Conservation (phyloP, 2,329 filamentous ascomycete species). For the Botrytis porri region DNA sequence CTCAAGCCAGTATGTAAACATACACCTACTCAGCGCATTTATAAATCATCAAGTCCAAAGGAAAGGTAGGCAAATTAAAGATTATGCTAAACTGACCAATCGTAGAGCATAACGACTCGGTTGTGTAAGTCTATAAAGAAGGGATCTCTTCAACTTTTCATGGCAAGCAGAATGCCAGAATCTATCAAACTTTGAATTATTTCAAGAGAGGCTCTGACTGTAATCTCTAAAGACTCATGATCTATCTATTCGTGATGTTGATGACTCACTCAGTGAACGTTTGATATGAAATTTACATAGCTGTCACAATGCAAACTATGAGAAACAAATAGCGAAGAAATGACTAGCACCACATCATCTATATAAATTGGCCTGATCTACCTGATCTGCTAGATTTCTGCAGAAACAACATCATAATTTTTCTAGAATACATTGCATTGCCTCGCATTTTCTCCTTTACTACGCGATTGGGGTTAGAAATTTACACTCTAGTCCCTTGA, state of each 20-base stretch:
- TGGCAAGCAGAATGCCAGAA: neutral
- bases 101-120: neutral
- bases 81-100: neutral
- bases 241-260: neutral
- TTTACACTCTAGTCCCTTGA: no score
- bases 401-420: no score
- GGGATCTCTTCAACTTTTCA: neutral
- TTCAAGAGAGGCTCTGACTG: accelerated
- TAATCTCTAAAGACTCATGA: neutral
- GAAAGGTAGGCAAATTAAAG: neutral
- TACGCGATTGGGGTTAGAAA: no score
- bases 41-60: neutral
- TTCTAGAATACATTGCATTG: no score
- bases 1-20: no score
- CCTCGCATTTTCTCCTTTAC: no score
- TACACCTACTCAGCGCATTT: no score
- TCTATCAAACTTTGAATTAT: neutral
- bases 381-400: no score
- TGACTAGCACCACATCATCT: neutral
- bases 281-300: neutral
- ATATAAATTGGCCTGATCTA: neutral
- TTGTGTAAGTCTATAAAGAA: neutral
- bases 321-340: neutral
- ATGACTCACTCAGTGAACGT: neutral
- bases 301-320: neutral